Evolutionary conservation across 352 stramenopile genomes (phyloP).

Genomic region (Phytophthora melonis): DNA sequence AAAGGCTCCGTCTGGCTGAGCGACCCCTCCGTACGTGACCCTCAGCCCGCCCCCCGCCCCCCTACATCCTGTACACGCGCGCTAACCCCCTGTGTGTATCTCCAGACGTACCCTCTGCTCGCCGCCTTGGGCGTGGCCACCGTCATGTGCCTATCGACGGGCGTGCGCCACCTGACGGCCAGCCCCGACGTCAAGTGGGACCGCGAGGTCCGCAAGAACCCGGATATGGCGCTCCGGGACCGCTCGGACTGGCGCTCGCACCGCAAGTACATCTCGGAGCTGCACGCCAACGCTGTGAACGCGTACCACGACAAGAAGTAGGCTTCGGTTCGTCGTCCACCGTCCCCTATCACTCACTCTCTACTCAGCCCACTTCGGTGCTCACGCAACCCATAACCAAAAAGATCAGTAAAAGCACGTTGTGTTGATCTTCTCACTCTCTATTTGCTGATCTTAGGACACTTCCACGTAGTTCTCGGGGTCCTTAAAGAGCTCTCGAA

Average conservation of each 20-base stretch:
- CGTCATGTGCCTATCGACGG: constrained; percentile 51
- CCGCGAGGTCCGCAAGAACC: constrained; percentile 66
- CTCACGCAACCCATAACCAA: constrained; percentile 13
- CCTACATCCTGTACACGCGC: background rate
- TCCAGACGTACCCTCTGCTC: constrained; percentile 64
- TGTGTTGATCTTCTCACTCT: background rate
- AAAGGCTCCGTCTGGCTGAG: constrained; percentile 55
- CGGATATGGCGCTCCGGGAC: constrained; percentile 55
- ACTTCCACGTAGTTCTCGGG: constrained; percentile 54
- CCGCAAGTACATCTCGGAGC: constrained; percentile 50
- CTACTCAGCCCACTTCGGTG: background rate
- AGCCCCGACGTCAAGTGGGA: constrained; percentile 73
- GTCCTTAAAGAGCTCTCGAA: constrained; percentile 60
- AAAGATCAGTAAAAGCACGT: constrained; percentile 10
- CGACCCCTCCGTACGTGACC: constrained; percentile 47
- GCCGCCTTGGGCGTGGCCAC: constrained; percentile 47
- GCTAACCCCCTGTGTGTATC: background rate
- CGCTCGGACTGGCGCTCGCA: constrained; percentile 61
- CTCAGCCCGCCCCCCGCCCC: too few relatives aligned
- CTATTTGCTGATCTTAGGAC: constrained; percentile 10
- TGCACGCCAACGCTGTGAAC: constrained; percentile 60
- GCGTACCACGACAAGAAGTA: constrained; percentile 40
- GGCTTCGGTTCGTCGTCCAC: background rate
- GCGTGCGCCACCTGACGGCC: constrained; percentile 58
- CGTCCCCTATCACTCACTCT: background rate